Evolutionary conservation across 371 early-diverging fungal species (phyloP), one percentile per base, ranked within the genome.

Genomic region (Zopfochytrium polystomum): DNA sequence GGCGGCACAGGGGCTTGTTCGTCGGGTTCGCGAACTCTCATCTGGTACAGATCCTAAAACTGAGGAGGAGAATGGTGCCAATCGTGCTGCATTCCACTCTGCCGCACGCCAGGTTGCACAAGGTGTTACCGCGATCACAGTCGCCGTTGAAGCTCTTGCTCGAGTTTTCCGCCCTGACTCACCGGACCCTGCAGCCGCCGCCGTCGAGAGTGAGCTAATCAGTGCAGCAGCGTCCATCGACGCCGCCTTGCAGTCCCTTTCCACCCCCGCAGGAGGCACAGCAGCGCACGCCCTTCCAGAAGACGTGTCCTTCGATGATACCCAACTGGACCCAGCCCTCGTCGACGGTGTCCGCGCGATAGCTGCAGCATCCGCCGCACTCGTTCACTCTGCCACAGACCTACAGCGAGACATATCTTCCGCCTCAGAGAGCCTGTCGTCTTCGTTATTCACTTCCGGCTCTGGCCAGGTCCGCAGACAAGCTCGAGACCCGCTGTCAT

Each of bases 101-200:
- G 63, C 57, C 23, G 71, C 81, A 15, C 67, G 73, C 44, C 61
- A 58, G 2, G 60, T 80, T 9, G 68, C 70, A 5, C 11, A 61
- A 9, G 30, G 79, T 20, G 68, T 83, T 33, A 70, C 66, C 52
- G 67, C 52, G 11, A 55, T 80, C 22, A 70, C 74, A 0, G 32
- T 54, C 4, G 55, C 72, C 1, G 64, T 73, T 1, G 58, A 61
- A 33, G 44, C 45, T 18, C 62, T 80, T 20, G 62, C 76, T 34
- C 76, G 79, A 0, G 66, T 51, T 30, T 80, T 79, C 26, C 81
- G 80, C 58, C 72, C 75, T 18, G 81, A 83, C 57, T 72, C 71
- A 3, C 74, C 72, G 46, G 77, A 79, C 47, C 78, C 80, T 23
- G 72, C 80, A 54, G 76, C 79, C n/a, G 67, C 78, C 57, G 83